Percentiles rank a stretch among this genome's conserved stretches.
phyloP scores from a whole-genome alignment of 441 rosid genomes.

The Manihot esculenta region DNA sequence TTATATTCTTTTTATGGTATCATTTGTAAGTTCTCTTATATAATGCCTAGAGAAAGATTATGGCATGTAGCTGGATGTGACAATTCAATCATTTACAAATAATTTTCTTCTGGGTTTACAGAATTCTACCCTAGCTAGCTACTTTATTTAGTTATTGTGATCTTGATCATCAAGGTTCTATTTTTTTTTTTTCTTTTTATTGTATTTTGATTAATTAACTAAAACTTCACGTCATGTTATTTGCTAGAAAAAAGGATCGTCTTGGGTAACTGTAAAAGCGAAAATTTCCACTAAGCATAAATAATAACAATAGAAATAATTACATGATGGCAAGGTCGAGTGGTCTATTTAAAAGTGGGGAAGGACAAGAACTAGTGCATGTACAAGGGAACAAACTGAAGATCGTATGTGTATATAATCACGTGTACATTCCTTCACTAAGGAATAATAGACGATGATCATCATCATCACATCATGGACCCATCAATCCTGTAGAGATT shows the following conservation, averaged over 20 bases:
- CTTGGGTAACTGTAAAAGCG: too few species aligned
- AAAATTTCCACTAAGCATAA: too few species aligned
- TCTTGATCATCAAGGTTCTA: too few species aligned
- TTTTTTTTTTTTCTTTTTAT: too few species aligned
- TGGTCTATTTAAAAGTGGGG: conserved; percentile 41
- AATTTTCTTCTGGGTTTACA: neutral
- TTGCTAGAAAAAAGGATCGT: too few species aligned
- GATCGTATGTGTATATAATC: conserved; percentile 9
- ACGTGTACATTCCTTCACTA: conserved; percentile 30
- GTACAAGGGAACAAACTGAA: conserved; percentile 23
- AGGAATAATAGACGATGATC: neutral
- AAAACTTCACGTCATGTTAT: too few species aligned
- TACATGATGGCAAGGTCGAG: conserved; percentile 29
- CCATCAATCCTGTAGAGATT: neutral
- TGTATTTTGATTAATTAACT: too few species aligned
- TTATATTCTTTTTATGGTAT: neutral
- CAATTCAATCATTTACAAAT: conserved; percentile 14
- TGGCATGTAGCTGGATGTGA: conserved; percentile 15
- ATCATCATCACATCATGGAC: too few species aligned
- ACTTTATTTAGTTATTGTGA: too few species aligned
- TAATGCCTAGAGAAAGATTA: conserved; percentile 10
- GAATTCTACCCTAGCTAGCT: neutral
- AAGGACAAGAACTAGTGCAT: neutral
- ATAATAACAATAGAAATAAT: too few species aligned
- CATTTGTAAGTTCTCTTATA: neutral